Percentiles rank a stretch among this genome's conserved stretches.
These are phyloP conservation scores for Meyerozyma athensensis DNA, from an alignment of 1,139 yeast species.

Conservation along the genomic window DNA sequence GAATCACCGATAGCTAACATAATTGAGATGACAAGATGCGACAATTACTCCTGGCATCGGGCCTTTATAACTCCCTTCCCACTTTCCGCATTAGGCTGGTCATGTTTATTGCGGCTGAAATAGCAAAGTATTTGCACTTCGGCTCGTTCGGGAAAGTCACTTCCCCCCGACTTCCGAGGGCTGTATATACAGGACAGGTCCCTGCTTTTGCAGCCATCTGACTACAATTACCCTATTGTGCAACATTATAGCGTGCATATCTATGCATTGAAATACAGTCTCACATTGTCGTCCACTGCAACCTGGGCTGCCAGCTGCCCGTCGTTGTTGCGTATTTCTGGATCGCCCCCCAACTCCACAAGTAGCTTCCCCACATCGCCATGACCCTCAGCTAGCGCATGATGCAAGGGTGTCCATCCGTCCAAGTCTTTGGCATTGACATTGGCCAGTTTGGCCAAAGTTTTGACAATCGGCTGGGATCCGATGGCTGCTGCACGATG, in stretches of 20 bases:
- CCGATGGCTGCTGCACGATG: slow-evolving; percentile 88
- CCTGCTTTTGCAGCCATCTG: not conserved
- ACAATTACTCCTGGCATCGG: not conserved
- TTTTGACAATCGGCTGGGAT: slow-evolving; percentile 46
- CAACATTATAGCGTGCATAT: not conserved
- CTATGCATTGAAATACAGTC: slow-evolving; percentile 27
- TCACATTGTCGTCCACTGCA: slow-evolving; percentile 57
- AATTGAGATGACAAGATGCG: slow-evolving; percentile 1
- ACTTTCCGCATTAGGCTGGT: slow-evolving; percentile 2
- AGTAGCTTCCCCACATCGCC: slow-evolving; percentile 68
- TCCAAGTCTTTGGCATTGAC: slow-evolving; percentile 62
- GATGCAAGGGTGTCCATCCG: slow-evolving; percentile 88
- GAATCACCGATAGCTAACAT: slow-evolving; percentile 72
- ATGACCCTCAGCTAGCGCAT: slow-evolving; percentile 89
- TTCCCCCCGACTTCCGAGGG: slow-evolving; percentile 3
- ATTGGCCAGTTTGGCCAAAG: slow-evolving; percentile 53
- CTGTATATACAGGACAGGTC: not conserved
- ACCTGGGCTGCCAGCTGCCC: slow-evolving; percentile 59
- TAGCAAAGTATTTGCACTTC: slow-evolving; percentile 3
- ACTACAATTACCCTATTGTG: not conserved
- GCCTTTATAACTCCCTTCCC: slow-evolving; percentile 1
- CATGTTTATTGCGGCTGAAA: slow-evolving; percentile 4
- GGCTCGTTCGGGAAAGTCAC: slow-evolving; percentile 5
- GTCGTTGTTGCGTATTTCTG: slow-evolving; percentile 40
- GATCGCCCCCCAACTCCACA: slow-evolving; percentile 66